These are phyloP conservation scores for Trichoderma oligosporum DNA, from an alignment of 2,329 filamentous ascomycete genomes.

Conservation along the genomic window DNA sequence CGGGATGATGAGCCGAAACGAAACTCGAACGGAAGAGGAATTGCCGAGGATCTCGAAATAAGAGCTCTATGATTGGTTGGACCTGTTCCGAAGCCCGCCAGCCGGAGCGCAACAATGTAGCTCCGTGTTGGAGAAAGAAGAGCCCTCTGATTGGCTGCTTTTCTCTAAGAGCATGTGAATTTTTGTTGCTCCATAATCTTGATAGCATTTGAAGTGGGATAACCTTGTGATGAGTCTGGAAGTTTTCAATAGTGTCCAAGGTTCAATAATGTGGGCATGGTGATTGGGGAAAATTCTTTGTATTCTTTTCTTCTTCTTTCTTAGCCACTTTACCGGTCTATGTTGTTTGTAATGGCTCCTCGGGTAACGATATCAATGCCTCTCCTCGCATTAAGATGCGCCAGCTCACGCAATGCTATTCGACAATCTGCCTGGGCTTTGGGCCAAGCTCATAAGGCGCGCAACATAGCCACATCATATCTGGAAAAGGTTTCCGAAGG, in stretches of 20 bases:
- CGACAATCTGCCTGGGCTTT: constrained; percentile 23
- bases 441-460: constrained; percentile 27
- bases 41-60: constrained; percentile 22
- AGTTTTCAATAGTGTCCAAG: not conserved
- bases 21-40: constrained; percentile 16
- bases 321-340: not conserved
- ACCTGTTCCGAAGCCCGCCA: constrained; percentile 20
- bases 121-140: constrained; percentile 16
- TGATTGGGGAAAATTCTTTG: not conserved
- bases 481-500: constrained; percentile 43
- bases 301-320: not conserved
- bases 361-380: constrained; percentile 25
- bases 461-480: constrained; percentile 41
- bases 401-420: constrained; percentile 27
- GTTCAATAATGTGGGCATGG: not conserved
- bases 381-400: constrained; percentile 27
- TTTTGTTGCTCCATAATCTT: constrained; percentile 22
- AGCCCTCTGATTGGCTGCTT: constrained; percentile 31
- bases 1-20: constrained; percentile 14
- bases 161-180: constrained; percentile 27
- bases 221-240: constrained; percentile 1
- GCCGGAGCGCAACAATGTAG: constrained; percentile 29
- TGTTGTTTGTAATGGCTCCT: constrained; percentile 28
- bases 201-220: constrained; percentile 18
- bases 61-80: constrained; percentile 20